These are phyloP conservation scores for Penicillium aurantiogriseum DNA, from an alignment of 2,329 filamentous ascomycete genomes.

Conservation along the genomic window DNA sequence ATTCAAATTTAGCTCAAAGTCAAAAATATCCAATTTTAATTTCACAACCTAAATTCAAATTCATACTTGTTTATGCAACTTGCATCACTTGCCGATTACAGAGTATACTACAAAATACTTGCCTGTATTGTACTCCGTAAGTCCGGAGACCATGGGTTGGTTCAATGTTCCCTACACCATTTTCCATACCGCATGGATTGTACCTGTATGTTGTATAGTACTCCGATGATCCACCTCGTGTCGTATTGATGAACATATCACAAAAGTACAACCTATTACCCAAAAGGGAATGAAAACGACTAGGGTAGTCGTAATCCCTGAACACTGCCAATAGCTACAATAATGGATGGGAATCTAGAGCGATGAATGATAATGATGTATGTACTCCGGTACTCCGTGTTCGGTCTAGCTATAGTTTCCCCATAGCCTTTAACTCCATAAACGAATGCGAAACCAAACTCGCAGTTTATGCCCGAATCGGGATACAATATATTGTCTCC, in stretches of 20 bases:
- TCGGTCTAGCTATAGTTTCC: neutral
- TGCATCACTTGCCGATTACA: neutral
- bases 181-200: neutral
- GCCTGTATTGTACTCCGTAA: neutral
- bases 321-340: neutral
- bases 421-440: neutral
- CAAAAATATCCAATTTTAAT: neutral
- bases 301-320: neutral
- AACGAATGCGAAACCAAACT: neutral
- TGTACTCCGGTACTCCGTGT: neutral
- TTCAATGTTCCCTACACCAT: neutral
- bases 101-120: neutral
- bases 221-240: neutral
- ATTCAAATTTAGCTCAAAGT: neutral
- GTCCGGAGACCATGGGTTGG: neutral
- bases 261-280: neutral
- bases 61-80: neutral
- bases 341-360: neutral
- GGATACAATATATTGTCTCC: neutral
- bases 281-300: neutral
- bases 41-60: too few relatives aligned
- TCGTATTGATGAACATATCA: neutral
- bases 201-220: neutral
- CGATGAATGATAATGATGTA: neutral
- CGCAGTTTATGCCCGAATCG: neutral